phyloP scores from a whole-genome alignment of 169 alveolate genomes.

The Theileria luwenshuni region DNA sequence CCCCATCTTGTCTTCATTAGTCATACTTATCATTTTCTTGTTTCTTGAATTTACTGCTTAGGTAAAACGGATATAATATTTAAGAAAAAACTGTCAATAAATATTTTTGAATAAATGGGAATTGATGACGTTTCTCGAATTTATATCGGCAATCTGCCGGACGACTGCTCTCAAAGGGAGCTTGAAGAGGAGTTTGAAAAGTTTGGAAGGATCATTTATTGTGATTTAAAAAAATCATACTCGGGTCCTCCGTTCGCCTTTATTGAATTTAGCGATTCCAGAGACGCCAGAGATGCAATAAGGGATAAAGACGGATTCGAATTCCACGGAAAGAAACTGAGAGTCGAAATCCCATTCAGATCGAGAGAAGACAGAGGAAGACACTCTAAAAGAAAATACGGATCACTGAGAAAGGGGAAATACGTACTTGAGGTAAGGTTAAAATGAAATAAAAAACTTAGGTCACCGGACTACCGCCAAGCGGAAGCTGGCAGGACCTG shows the following conservation, averaged over 20 bases:
- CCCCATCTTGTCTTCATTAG: too few relatives aligned
- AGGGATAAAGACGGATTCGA: slow-evolving; percentile 81
- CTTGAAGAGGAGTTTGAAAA: slow-evolving; percentile 81
- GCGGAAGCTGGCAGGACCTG: slow-evolving; percentile 87
- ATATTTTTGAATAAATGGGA: slow-evolving; percentile 35
- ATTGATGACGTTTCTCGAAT: slow-evolving; percentile 73
- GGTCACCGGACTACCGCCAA: slow-evolving; percentile 80
- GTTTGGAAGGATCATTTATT: slow-evolving; percentile 75
- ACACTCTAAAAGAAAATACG: slow-evolving; percentile 63
- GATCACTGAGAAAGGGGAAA: slow-evolving; percentile 49
- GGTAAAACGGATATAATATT: too few relatives aligned
- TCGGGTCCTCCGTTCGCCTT: slow-evolving; percentile 81
- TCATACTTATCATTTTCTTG: too few relatives aligned
- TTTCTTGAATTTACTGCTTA: too few relatives aligned
- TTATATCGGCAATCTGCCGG: slow-evolving; percentile 83
- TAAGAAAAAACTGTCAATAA: not conserved
- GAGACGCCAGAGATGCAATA: slow-evolving; percentile 86
- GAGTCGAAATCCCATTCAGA: slow-evolving; percentile 83
- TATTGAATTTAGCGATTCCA: slow-evolving; percentile 81
- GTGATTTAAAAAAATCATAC: slow-evolving; percentile 79
- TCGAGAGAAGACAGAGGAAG: slow-evolving; percentile 64
- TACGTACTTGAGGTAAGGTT: slow-evolving; percentile 59
- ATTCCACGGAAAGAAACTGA: slow-evolving; percentile 74
- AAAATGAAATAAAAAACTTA: not conserved
- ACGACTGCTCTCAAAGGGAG: slow-evolving; percentile 76